Percentiles rank a stretch among this genome's conserved stretches.
phyloP scores from a whole-genome alignment of 2,329 filamentous ascomycete species.

The Xylariaceae sp. region DNA sequence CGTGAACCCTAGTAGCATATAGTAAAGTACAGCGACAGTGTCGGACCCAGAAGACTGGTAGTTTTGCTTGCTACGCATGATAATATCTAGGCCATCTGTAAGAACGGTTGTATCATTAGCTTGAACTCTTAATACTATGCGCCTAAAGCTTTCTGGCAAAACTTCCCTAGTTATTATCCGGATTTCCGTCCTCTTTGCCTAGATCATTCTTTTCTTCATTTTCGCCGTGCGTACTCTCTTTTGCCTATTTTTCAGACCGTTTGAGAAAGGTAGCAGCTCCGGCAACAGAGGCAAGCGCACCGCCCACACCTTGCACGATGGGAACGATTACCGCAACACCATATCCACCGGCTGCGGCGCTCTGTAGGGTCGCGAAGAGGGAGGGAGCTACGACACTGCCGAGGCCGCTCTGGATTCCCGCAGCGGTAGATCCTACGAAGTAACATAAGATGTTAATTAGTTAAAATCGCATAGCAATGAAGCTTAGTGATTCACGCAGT shows the following conservation, averaged over 20 bases:
- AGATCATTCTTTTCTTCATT: neutral
- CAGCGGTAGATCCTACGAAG: conserved; percentile 29
- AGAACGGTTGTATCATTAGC: no score
- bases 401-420: conserved; percentile 29
- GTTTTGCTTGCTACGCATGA: no score
- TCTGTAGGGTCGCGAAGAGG: conserved; percentile 33
- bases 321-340: conserved; percentile 30
- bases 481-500: neutral
- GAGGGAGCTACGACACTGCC: conserved; percentile 31
- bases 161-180: no score
- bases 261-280: neutral
- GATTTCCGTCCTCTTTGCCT: no score
- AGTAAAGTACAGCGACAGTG: no score
- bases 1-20: no score
- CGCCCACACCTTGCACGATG: conserved; percentile 24
- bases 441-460: neutral
- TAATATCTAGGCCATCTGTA: no score
- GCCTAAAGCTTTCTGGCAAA: no score
- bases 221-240: neutral
- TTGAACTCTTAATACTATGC: no score
- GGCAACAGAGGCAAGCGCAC: neutral
- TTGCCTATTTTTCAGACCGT: neutral
- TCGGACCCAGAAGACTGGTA: no score
- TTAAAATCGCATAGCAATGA: neutral
- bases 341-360: conserved; percentile 34